Base-by-base conservation (phyloP, 805 yeast genomes). In the Candida cerambycidarum region DNA sequence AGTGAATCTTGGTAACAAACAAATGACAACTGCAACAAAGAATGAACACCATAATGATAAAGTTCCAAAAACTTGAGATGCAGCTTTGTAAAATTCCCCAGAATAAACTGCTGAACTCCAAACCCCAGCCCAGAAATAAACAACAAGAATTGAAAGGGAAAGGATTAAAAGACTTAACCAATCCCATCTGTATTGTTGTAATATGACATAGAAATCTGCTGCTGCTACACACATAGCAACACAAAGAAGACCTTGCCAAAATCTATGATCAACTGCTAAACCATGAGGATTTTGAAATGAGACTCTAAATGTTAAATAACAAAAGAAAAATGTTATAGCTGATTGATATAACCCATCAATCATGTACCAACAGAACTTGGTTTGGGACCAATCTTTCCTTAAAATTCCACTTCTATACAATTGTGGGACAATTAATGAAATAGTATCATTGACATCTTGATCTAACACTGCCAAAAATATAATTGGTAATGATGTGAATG, bases 111-210 rank as follows among this genome's bases (percentile, higher is more conserved):
- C 60, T 3, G 79, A 62, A 23, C 89, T 76, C 83, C 90, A 86
- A 16, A 81, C 77, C n/a, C 92, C 90, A 3, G 87, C 78, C 95
- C 95, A 86, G 57, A 80, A 76, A 52, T 75, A 83, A 13, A 85
- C 70, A 32, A 85, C 51, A 47, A 82, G 57, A 41, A 73, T 71
- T 11, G 89, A 81, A 35, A 87, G 56, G 1, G 73, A 63, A 43
- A 69, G 65, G 46, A 83, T 73, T 17, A 80, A 55, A 19, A 75
- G 39, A 14, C 85, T 71, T 17, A 86, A 56, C 82, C 85, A 80
- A 62, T 86, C 95, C 95, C 95, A 87, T 50, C 89, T 65, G 47
- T 72, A 73, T 63, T 84, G 90, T 54, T 80, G 83, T 45, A 82
- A 59, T 52, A 85, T 54, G 24, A 87, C 82, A 61, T 80, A 84